Evolutionary conservation across 2,329 filamentous ascomycete species (phyloP).

Genomic region (Arthrobotrys conoides): DNA sequence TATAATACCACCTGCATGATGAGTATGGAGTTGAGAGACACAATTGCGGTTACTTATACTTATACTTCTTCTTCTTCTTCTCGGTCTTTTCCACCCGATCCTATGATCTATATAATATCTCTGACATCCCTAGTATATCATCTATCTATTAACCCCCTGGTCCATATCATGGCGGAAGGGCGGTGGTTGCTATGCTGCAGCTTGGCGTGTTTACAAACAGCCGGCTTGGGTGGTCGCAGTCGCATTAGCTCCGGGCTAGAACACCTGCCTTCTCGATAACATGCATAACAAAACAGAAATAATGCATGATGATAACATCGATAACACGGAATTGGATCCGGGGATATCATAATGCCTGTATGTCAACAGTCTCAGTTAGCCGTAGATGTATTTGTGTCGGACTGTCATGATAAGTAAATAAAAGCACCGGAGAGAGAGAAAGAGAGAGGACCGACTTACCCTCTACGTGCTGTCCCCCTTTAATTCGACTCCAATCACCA

Average conservation of each 20-base stretch:
- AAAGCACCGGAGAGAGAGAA: background rate
- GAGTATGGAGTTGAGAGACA: constrained; percentile 14
- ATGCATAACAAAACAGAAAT: background rate
- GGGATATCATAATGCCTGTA: background rate
- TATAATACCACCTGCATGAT: constrained; percentile 13
- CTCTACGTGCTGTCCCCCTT: background rate
- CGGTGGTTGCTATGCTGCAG: background rate
- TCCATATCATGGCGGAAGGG: too few species aligned
- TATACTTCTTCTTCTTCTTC: background rate
- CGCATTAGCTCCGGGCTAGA: background rate
- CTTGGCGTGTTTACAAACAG: constrained; percentile 21
- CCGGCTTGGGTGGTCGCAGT: constrained; percentile 8
- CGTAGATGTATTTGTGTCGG: too few species aligned
- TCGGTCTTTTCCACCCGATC: background rate
- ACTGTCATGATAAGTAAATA: background rate
- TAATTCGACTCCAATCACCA: constrained; percentile 7
- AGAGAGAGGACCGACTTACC: background rate
- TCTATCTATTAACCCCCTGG: too few species aligned
- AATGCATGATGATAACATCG: background rate
- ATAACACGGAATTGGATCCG: background rate
- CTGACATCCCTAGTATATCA: too few species aligned
- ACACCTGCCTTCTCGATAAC: background rate
- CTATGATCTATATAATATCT: too few species aligned
- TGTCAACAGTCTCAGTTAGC: too few species aligned
- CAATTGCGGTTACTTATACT: constrained; percentile 4